Evolutionary conservation across 2,329 filamentous ascomycete genomes (phyloP).

Genomic region (Fusarium secorum): DNA sequence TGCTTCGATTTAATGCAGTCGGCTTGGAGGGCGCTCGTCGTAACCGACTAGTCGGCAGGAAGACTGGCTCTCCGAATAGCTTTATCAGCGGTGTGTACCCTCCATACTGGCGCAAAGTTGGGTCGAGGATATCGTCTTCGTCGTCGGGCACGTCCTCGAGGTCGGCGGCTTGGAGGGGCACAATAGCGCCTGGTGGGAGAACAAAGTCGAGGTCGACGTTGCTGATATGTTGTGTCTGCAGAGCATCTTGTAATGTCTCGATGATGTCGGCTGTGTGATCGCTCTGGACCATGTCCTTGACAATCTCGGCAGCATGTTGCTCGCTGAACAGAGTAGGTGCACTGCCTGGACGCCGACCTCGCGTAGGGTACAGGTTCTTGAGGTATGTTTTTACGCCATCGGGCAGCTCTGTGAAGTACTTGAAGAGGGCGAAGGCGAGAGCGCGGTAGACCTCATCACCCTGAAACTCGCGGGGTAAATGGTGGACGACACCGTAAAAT

Average conservation of each 20-base stretch:
- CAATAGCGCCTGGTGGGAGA: slow-evolving; percentile 78
- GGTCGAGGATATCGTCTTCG: slow-evolving; percentile 72
- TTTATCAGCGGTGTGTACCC: slow-evolving; percentile 79
- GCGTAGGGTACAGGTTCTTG: slow-evolving; percentile 63
- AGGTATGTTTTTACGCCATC: slow-evolving; percentile 77
- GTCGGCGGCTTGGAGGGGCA: slow-evolving; percentile 67
- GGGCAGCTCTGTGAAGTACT: slow-evolving; percentile 91
- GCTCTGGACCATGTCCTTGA: slow-evolving; percentile 82
- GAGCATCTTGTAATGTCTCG: slow-evolving; percentile 74
- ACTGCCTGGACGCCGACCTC: slow-evolving; percentile 67
- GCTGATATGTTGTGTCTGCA: slow-evolving; percentile 82
- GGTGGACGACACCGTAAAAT: slow-evolving; percentile 88
- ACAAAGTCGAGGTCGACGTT: slow-evolving; percentile 90
- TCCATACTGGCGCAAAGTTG: slow-evolving; percentile 74
- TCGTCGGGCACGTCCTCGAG: slow-evolving; percentile 66
- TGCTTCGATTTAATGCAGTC: slow-evolving; percentile 78
- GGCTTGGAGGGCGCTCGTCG: slow-evolving; percentile 88
- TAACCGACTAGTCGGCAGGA: slow-evolving; percentile 84
- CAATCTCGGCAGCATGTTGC: slow-evolving; percentile 90
- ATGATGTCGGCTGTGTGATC: slow-evolving; percentile 79
- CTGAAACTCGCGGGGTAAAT: slow-evolving; percentile 91
- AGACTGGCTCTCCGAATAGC: slow-evolving; percentile 82
- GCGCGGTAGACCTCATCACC: slow-evolving; percentile 93
- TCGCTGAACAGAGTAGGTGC: slow-evolving; percentile 81
- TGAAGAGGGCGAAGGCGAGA: slow-evolving; percentile 89